Evolutionary conservation across 2,329 filamentous ascomycete species (phyloP), one percentile per base, ranked within the genome.

Genomic region (Exophiala sideris): DNA sequence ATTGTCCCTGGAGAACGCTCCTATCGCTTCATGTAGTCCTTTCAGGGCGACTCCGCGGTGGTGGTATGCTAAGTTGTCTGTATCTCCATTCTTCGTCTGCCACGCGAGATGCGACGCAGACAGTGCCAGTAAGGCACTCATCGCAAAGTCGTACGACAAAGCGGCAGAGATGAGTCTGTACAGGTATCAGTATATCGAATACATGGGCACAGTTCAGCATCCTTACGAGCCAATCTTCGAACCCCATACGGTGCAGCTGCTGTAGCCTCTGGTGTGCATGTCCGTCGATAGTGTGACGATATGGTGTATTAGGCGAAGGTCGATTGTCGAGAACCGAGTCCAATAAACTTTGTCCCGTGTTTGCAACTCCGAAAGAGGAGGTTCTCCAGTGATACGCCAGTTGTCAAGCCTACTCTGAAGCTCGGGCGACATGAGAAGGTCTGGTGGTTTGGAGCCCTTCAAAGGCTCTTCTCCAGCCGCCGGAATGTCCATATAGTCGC

Each of bases 41-140:
- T 88, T 91, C 56, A 96, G 77, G 9, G 94, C 92, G 61, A 88
- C 81, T 21, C 89, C 89, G 52, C 89, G 87, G 70, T 97, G 89
- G 69, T 95, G 88, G 66, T 91, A 94, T 16, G 90, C 89, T 72
- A 97, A 83, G 73, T 91, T 91, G 61, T 88, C 86, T 21, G 91
- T 92, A 62, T 94, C 83, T 35, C 85, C 83, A 65, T 91, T 95
- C 66, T 89, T 85, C 48, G 90, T 94, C 65, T 95, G 81, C 80
- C 89, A 96, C 44, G 91, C 88, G 60, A 99, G 82, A 72, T 97
- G 91, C 66, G 89, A 92, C 50, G 94, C 92, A n/a, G 94, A 95
- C 66, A 97, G 88, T 5, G 91, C 90, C 50, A 97, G 80, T 64
- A 97, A 80, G 11, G 92, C 86, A 71, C 95, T 88, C 91, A 97